phyloP scores from a whole-genome alignment of 106 monocot species.

The Allium cepa region DNA sequence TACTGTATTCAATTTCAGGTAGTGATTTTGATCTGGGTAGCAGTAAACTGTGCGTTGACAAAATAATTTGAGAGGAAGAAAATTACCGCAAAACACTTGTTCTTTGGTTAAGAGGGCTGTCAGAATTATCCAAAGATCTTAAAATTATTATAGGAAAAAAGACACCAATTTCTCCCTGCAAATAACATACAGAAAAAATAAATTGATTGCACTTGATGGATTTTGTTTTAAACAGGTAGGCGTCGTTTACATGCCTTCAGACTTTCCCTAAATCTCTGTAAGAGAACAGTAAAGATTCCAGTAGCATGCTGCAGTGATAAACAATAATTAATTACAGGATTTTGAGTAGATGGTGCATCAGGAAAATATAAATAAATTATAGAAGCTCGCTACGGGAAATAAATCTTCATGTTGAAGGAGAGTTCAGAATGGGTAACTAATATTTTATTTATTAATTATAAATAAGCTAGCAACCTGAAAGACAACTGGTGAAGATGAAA shows the following conservation, averaged over 20 bases:
- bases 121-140: slow-evolving; percentile 74
- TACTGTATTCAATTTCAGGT: not conserved
- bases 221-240: not conserved
- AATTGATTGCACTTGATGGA: not conserved
- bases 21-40: not conserved
- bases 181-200: not conserved
- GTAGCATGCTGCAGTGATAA: slow-evolving; percentile 60
- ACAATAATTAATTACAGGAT: no score
- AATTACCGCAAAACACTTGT: slow-evolving; percentile 76
- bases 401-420: not conserved
- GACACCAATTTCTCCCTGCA: slow-evolving; percentile 93
- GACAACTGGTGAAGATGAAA: slow-evolving; percentile 76
- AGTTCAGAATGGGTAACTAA: not conserved
- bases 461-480: slow-evolving; percentile 61
- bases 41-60: not conserved
- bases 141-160: slow-evolving; percentile 93
- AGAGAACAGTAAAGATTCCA: slow-evolving; percentile 87
- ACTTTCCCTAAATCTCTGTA: slow-evolving; percentile 94
- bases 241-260: slow-evolving; percentile 54
- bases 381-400: not conserved
- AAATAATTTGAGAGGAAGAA: not conserved
- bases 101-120: slow-evolving; percentile 61
- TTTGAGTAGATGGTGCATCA: slow-evolving; percentile 3
- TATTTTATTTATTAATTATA: not conserved
- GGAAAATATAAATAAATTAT: not conserved